Percentiles rank a stretch among this genome's conserved stretches.
These are phyloP conservation scores for Selaginella tamariscina DNA, from an alignment of 75 land plant species.

Conservation along the genomic window DNA sequence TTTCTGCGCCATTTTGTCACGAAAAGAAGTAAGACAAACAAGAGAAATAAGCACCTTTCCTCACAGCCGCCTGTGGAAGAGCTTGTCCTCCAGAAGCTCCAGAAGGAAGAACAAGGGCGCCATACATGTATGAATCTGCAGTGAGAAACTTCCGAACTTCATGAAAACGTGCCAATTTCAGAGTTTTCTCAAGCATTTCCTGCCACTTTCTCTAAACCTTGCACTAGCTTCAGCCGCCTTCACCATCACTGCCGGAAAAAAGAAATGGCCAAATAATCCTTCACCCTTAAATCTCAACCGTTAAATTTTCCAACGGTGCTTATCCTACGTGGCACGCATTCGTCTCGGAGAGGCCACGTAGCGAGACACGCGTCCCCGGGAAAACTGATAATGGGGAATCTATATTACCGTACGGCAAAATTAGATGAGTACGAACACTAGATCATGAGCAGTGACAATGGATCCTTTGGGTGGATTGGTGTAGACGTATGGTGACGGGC, in stretches of 20 bases:
- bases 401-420: too few relatives aligned
- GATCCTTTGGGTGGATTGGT: conserved; percentile 16
- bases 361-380: not conserved
- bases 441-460: conserved; percentile 15
- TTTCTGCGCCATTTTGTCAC: conserved; percentile 6
- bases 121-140: conserved; percentile 31
- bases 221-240: not conserved
- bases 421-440: conserved; percentile 15
- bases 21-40: not conserved
- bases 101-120: conserved; percentile 13
- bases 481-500: conserved; percentile 21
- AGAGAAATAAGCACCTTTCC: not conserved
- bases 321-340: not conserved
- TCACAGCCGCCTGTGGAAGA: not conserved
- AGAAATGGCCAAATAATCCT: not conserved
- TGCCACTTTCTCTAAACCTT: not conserved
- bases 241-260: not conserved
- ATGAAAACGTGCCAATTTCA: conserved; percentile 2
- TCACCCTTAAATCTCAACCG: too few relatives aligned
- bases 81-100: not conserved
- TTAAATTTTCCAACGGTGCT: not conserved
- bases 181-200: not conserved
- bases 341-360: not conserved
- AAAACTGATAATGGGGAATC: too few relatives aligned
- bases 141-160: conserved; percentile 13